Evolutionary conservation across 2,329 filamentous ascomycete species (phyloP).

Genomic region (Kalmusia sp.): DNA sequence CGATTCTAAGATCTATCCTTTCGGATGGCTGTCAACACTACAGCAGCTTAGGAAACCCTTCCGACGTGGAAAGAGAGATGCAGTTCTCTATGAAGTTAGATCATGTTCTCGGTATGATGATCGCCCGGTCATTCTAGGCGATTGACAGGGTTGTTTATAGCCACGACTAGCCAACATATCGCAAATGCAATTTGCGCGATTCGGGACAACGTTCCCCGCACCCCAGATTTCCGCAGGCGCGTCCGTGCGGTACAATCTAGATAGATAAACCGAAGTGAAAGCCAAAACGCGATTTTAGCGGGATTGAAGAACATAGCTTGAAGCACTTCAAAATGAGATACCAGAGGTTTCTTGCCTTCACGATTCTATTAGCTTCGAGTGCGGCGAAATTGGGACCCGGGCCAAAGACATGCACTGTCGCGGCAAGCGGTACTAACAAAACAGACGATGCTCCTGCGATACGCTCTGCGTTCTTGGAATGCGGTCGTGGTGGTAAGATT

Average conservation of each 20-base stretch:
- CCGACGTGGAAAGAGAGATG: too few species aligned
- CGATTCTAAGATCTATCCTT: too few species aligned
- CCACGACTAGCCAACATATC: background rate
- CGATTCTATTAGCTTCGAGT: background rate
- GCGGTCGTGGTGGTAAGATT: slow-evolving; percentile 26
- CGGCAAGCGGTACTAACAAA: slow-evolving; percentile 23
- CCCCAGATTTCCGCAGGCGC: background rate
- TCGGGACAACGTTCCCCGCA: background rate
- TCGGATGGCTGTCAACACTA: too few species aligned
- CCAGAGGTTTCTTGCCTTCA: background rate
- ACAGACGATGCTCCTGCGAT: slow-evolving; percentile 37
- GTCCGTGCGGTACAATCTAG: background rate
- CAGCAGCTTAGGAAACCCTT: too few species aligned
- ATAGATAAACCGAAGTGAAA: too few species aligned
- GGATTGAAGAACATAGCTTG: background rate
- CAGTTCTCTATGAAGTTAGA: too few species aligned
- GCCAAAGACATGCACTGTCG: slow-evolving; percentile 21
- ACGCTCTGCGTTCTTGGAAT: slow-evolving; percentile 30
- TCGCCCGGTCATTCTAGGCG: background rate
- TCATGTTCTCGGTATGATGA: background rate
- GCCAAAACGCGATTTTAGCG: too few species aligned
- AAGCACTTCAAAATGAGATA: background rate
- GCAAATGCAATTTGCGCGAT: background rate
- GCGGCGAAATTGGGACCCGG: background rate
- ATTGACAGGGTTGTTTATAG: background rate